Evolutionary conservation across 768 basidiomycete genomes (phyloP).

Genomic region (Polyporus arcularius): DNA sequence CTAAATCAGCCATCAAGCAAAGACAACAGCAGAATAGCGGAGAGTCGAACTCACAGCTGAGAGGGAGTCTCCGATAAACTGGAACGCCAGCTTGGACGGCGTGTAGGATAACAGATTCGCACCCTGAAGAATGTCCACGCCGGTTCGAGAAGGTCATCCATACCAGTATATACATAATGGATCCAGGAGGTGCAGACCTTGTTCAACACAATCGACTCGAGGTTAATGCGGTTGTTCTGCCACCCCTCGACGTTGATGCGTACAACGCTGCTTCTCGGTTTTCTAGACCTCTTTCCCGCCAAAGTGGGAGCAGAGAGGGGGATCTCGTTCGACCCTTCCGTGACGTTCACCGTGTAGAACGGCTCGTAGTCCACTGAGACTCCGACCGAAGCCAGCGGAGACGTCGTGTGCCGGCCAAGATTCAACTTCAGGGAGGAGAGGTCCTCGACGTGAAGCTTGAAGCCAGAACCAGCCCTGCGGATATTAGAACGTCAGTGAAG

Average conservation of each 20-base stretch:
- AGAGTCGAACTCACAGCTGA: slow-evolving; percentile 42
- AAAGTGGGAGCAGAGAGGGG: slow-evolving; percentile 28
- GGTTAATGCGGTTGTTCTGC: slow-evolving; percentile 58
- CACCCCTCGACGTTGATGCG: slow-evolving; percentile 57
- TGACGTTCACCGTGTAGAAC: slow-evolving; percentile 49
- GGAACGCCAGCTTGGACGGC: slow-evolving; percentile 47
- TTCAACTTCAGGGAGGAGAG: slow-evolving; percentile 45
- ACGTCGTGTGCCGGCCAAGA: slow-evolving; percentile 50
- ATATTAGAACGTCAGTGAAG: not conserved
- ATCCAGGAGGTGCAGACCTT: slow-evolving; percentile 29
- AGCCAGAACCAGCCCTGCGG: slow-evolving; percentile 54
- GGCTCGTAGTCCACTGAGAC: slow-evolving; percentile 50
- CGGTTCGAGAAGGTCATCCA: not conserved
- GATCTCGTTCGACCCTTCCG: slow-evolving; percentile 46
- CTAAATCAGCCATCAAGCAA: not conserved
- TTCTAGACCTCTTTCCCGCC: not conserved
- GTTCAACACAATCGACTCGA: slow-evolving; percentile 50
- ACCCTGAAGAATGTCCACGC: slow-evolving; percentile 34
- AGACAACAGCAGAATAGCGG: not conserved
- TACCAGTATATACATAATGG: not conserved
- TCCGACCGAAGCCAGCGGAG: slow-evolving; percentile 47
- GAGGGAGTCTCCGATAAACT: slow-evolving; percentile 61
- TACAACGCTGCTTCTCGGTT: slow-evolving; percentile 33
- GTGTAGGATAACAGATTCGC: slow-evolving; percentile 47
- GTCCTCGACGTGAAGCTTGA: slow-evolving; percentile 50